These are phyloP conservation scores for Phytophthora quininea DNA, from an alignment of 352 stramenopile genomes.

Conservation along the genomic window DNA sequence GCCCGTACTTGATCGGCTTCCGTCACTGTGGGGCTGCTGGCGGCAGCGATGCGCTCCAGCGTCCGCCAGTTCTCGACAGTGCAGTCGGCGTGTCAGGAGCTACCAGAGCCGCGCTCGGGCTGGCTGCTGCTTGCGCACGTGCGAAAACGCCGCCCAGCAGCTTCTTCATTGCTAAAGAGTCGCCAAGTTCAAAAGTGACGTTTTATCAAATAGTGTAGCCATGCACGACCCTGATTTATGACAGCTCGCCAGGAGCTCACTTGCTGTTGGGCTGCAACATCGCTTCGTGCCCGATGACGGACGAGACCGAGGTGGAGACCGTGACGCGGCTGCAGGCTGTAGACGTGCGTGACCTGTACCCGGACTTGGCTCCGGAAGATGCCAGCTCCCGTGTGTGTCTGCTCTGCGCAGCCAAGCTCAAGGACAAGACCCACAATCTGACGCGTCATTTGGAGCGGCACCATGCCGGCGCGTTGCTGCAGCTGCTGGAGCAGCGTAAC, in stretches of 20 bases:
- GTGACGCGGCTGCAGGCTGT: conserved; percentile 54
- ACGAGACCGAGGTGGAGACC: conserved; percentile 65
- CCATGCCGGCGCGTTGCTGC: conserved; percentile 50
- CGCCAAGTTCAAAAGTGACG: conserved; percentile 19
- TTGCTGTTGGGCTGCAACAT: not conserved
- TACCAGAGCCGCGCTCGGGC: not conserved
- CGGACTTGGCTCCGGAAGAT: conserved; percentile 42
- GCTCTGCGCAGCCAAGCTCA: conserved; percentile 51
- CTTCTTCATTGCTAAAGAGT: conserved; percentile 57
- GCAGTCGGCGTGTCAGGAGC: no score
- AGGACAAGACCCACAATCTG: conserved; percentile 76
- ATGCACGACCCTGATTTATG: conserved; percentile 26
- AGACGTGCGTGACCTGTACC: conserved; percentile 61
- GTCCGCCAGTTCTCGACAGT: no score
- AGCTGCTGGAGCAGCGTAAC: conserved; percentile 55
- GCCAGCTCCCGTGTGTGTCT: conserved; percentile 49
- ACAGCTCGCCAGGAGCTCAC: not conserved
- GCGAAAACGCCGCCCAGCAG: conserved; percentile 65
- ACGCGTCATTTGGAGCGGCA: conserved; percentile 64
- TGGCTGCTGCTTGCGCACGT: conserved; percentile 32
- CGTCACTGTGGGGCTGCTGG: not conserved
- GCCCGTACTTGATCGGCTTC: conserved; percentile 19
- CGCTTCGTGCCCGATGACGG: conserved; percentile 27
- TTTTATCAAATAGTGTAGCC: conserved; percentile 18
- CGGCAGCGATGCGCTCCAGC: conserved; percentile 21